Evolutionary conservation across 73 alveolate species (phyloP).

Genomic region (Tetrahymena borealis): DNA sequence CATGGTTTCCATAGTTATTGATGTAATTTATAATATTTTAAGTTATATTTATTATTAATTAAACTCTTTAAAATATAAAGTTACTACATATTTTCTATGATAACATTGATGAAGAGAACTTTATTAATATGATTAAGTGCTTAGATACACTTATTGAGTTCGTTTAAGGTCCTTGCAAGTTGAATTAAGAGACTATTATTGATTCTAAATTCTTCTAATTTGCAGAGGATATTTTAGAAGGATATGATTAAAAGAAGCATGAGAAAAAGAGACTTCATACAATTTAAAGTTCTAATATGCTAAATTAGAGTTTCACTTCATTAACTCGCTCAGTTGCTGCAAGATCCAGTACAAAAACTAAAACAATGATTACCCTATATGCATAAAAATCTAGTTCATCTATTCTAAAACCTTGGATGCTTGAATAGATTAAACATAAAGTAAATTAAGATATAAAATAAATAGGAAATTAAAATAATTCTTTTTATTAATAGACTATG

Average conservation of each 20-base stretch:
- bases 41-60: constrained; percentile 51
- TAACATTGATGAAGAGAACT: constrained; percentile 70
- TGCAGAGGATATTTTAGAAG: constrained; percentile 57
- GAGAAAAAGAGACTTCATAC: constrained; percentile 14
- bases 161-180: constrained; percentile 96
- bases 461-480: neutral
- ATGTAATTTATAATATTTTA: constrained; percentile 52
- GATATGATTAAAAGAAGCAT: constrained; percentile 41
- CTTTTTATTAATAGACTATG: constrained; percentile 15
- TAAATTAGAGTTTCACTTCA: constrained; percentile 15
- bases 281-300: constrained; percentile 18
- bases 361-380: neutral
- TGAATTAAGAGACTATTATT: constrained; percentile 74
- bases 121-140: constrained; percentile 68
- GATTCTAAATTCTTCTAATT: constrained; percentile 80
- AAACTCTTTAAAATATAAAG: constrained; percentile 19
- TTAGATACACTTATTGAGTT: constrained; percentile 90
- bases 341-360: neutral
- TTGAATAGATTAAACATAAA: constrained; percentile 40
- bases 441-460: neutral
- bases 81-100: constrained; percentile 32
- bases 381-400: neutral
- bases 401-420: constrained; percentile 35
- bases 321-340: constrained; percentile 1
- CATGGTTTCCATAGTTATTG: constrained; percentile 48